A percentile compares a stretch with the other conserved stretches of the same genome.
Conservation (phyloP, 176 grass and related monocot species). For the Poa pratensis region DNA sequence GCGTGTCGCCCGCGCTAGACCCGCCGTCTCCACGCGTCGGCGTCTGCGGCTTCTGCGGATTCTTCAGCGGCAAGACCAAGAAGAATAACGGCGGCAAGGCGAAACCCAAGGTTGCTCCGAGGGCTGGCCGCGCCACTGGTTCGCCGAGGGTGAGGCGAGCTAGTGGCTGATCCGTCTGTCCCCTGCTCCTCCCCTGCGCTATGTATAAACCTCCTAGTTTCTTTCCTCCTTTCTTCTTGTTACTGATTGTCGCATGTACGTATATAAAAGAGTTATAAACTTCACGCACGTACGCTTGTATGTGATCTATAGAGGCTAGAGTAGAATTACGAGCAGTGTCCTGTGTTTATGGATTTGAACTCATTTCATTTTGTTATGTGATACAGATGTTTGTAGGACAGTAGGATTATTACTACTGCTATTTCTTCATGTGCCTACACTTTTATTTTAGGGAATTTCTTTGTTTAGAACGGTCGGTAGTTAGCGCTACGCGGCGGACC, state of each 20-base stretch:
- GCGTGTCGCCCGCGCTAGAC: slow-evolving; percentile 68
- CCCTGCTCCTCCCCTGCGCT: not conserved
- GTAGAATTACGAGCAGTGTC: not conserved
- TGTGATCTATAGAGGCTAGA: slow-evolving; percentile 14
- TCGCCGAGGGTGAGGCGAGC: not conserved
- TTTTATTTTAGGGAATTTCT: too few species aligned
- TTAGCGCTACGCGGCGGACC: too few species aligned
- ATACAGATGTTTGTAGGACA: not conserved
- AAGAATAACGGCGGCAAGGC: not conserved
- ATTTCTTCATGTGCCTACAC: too few species aligned
- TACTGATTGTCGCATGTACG: not conserved
- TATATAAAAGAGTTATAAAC: not conserved
- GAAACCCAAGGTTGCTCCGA: not conserved
- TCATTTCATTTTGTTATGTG: not conserved
- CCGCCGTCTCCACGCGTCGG: slow-evolving; percentile 79
- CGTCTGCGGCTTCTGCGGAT: slow-evolving; percentile 73
- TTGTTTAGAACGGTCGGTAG: too few species aligned
- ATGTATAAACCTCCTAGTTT: not conserved
- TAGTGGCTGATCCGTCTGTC: not conserved
- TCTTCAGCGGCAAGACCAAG: slow-evolving; percentile 44
- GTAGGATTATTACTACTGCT: too few species aligned
- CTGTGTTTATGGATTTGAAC: not conserved
- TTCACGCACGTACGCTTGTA: not conserved
- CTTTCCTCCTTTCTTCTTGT: not conserved
- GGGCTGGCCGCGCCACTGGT: not conserved